Percentiles rank a stretch among this genome's conserved stretches.
phyloP scores from a whole-genome alignment of 768 basidiomycete species.

The Scleroderma citrinum region DNA sequence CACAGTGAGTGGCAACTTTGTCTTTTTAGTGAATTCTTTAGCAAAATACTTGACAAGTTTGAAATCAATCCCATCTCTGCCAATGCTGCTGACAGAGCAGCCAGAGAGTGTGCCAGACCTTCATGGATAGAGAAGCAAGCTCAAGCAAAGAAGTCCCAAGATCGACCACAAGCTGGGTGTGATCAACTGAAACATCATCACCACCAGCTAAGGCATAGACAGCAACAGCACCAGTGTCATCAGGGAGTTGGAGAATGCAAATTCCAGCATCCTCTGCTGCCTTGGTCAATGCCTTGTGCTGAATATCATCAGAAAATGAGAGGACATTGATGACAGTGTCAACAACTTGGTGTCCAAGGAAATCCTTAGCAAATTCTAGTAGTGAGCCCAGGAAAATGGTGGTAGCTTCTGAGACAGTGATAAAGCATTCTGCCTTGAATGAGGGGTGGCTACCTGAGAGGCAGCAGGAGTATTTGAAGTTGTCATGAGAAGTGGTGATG shows the following conservation, averaged over 20 bases:
- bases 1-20: constrained; percentile 65
- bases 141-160: constrained; percentile 73
- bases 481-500: constrained; percentile 57
- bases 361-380: constrained; percentile 82
- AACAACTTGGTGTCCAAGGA: constrained; percentile 71
- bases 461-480: constrained; percentile 55
- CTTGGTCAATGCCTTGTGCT: constrained; percentile 62
- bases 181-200: constrained; percentile 45
- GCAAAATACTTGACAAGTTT: constrained; percentile 87
- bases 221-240: constrained; percentile 74
- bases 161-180: constrained; percentile 77
- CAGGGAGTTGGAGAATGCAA: constrained; percentile 73
- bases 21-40: constrained; percentile 96
- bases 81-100: constrained; percentile 43
- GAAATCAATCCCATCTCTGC: constrained; percentile 71
- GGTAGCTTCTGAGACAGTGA: constrained; percentile 80
- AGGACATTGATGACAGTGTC: constrained; percentile 86
- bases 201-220: constrained; percentile 46
- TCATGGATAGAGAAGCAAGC: constrained; percentile 61
- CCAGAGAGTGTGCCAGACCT: constrained; percentile 64
- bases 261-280: constrained; percentile 84
- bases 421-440: constrained; percentile 60
- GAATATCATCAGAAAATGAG: constrained; percentile 60
- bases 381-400: constrained; percentile 83
- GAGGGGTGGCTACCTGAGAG: constrained; percentile 64